Base-by-base conservation (phyloP, 768 basidiomycete species). In the Collybia sordida region DNA sequence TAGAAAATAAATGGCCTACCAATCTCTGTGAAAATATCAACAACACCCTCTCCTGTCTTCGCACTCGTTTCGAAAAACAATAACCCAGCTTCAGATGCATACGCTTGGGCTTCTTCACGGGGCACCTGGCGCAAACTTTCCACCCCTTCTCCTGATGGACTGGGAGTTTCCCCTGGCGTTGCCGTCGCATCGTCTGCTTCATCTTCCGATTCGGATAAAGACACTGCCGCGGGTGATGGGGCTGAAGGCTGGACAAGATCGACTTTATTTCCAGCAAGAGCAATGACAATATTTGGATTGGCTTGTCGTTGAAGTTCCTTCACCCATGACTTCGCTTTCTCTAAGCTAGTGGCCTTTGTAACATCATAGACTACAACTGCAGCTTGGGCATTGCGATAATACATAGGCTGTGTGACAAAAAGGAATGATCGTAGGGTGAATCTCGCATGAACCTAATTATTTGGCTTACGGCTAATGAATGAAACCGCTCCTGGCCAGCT, bases 311-410 rank as follows among this genome's bases (percentile, higher is more conserved):
- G 97, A 19, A 99, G 80, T 71, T 99, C 97, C 74, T 97, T 98
- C 51, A 99, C 94, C 97, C 97, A 99, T 24, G 95, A 93, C 76
- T 98, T 98, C 47, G 97, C 97, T 69, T 98, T 98, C 69, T 98
- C 96, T 51, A 99, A 78, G 62, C 93, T 96, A 50, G 88, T 81
- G 39, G 92, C 90, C 71, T 98, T 97, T 43, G 96, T 98, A 49
- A 98, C 86, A 66, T 98, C 97, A 68, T 98, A 98, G 17, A 98
- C 96, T 7, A 99, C 97, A 36, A 98, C 94, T 25, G 96, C 96
- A 3, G 96, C 95, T 67, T 95, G 92, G 6, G 96, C 93, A 62
- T 98, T 98, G 62, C 97, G 90, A 69, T 97, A 98, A 68, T 97
- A 97, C 96, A 98, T 98, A 40, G 97, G 96, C 90, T 92, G 53